A percentile compares a stretch with the other conserved stretches of the same genome.
Evolutionary conservation across 2,329 filamentous ascomycete genomes (phyloP).

Genomic region (Aspergillus piperis): DNA sequence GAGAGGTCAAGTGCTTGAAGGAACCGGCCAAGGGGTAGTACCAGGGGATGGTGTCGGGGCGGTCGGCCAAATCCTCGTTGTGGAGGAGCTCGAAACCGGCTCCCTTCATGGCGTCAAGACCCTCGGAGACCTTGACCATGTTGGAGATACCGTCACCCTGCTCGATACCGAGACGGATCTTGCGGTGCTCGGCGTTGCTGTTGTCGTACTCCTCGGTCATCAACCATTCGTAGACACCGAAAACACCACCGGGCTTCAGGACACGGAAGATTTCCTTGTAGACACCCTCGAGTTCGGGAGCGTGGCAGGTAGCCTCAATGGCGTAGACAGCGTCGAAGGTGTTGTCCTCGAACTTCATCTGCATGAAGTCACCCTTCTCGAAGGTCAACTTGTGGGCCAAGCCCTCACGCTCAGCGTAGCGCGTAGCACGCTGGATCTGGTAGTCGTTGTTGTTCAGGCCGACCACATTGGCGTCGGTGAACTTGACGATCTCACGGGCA

Average conservation of each 20-base stretch:
- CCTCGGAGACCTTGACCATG: constrained; percentile 88
- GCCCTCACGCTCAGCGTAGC: constrained; percentile 79
- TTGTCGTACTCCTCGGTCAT: constrained; percentile 98
- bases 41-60: constrained; percentile 78
- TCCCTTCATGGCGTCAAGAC: constrained; percentile 76
- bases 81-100: constrained; percentile 83
- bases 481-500: constrained; percentile 93
- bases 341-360: constrained; percentile 94
- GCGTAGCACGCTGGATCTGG: constrained; percentile 90
- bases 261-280: constrained; percentile 95
- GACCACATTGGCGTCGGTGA: constrained; percentile 83
- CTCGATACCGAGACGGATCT: constrained; percentile 92
- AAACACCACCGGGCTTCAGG: constrained; percentile 91
- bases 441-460: constrained; percentile 99
- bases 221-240: constrained; percentile 98
- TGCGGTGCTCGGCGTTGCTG: constrained; percentile 78
- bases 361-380: constrained; percentile 98
- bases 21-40: constrained; percentile 90
- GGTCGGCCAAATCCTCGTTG: constrained; percentile 82
- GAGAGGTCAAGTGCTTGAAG: constrained; percentile 76
- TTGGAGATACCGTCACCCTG: constrained; percentile 95
- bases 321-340: constrained; percentile 93
- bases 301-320: constrained; percentile 96
- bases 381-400: constrained; percentile 78
- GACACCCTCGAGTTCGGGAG: constrained; percentile 83